These are phyloP conservation scores for Microbotryum silenes-acaulis DNA, from an alignment of 1,284 basidiomycete genomes.

Conservation along the genomic window DNA sequence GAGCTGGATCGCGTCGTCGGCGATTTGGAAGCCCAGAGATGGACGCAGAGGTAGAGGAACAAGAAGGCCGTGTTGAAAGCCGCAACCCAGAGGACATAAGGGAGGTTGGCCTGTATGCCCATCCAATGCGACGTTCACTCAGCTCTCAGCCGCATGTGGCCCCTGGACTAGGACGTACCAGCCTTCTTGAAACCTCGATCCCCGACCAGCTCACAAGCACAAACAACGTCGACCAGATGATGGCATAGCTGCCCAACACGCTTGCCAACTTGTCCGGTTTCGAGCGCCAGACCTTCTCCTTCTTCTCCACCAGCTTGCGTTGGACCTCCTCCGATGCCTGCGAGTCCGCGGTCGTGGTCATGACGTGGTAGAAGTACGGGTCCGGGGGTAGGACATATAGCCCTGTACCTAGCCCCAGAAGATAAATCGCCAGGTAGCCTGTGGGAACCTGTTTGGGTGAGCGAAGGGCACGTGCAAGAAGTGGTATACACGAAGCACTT, in stretches of 20 bases:
- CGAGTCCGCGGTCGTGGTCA: background rate
- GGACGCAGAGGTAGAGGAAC: constrained; percentile 68
- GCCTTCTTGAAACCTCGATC: constrained; percentile 57
- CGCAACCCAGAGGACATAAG: constrained; percentile 81
- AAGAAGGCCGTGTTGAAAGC: constrained; percentile 86
- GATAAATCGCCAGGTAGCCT: constrained; percentile 86
- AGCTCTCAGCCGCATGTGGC: background rate
- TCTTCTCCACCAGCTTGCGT: constrained; percentile 22
- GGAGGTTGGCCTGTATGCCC: constrained; percentile 62
- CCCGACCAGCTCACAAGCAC: constrained; percentile 40
- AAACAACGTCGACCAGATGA: constrained; percentile 67
- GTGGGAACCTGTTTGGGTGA: background rate
- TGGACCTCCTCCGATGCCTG: constrained; percentile 17
- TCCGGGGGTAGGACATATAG: constrained; percentile 59
- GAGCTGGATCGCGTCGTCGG: background rate
- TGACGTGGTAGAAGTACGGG: constrained; percentile 30
- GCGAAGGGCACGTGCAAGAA: background rate
- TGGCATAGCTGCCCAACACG: constrained; percentile 66
- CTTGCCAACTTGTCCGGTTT: constrained; percentile 56
- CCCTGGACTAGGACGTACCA: constrained; percentile 48
- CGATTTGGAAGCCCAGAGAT: constrained; percentile 45
- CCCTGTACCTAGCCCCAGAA: constrained; percentile 75
- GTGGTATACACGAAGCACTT: constrained; percentile 2
- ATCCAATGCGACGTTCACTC: background rate
- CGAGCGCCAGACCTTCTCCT: constrained; percentile 2